Conservation (phyloP, 2,329 filamentous ascomycete genomes). For the Paraphaeosphaeria sporulosa region DNA sequence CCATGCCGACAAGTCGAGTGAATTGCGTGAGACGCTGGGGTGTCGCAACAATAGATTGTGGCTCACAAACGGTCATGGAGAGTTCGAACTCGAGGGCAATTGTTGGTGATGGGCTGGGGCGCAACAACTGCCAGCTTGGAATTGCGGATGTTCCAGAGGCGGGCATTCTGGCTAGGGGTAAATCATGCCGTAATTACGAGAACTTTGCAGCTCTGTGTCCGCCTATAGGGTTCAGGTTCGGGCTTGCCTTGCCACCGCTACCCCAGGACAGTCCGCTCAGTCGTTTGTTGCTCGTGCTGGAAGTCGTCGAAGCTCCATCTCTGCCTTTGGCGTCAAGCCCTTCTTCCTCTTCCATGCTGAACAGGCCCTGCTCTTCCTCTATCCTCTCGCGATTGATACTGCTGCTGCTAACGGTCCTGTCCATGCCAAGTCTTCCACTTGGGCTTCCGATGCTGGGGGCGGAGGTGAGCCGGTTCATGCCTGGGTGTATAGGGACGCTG, state of each 20-base stretch:
- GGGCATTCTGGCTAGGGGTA: no score
- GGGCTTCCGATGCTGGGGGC: constrained; percentile 42
- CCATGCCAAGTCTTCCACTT: constrained; percentile 41
- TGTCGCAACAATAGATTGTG: background rate
- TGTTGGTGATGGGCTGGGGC: no score
- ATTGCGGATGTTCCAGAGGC: no score
- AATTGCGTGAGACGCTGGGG: background rate
- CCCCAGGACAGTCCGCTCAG: constrained; percentile 48
- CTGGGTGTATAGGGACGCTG: constrained; percentile 67
- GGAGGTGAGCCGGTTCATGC: constrained; percentile 59
- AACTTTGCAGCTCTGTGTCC: constrained; percentile 33
- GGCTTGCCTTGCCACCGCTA: constrained; percentile 46
- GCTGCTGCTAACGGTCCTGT: constrained; percentile 50
- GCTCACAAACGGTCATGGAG: background rate
- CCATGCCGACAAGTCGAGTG: background rate
- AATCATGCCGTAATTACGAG: constrained; percentile 14
- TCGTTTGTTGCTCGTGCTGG: constrained; percentile 46
- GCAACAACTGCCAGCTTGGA: no score
- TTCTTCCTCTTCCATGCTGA: constrained; percentile 53
- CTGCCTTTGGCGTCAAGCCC: constrained; percentile 40
- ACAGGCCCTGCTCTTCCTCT: constrained; percentile 53
- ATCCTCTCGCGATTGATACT: constrained; percentile 51
- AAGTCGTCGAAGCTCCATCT: constrained; percentile 45
- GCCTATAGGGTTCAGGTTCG: constrained; percentile 44
- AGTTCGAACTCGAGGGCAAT: background rate